Evolutionary conservation across 495 filamentous ascomycete genomes (phyloP), one percentile per base, ranked within the genome.

Genomic region (Immersiella caudata): DNA sequence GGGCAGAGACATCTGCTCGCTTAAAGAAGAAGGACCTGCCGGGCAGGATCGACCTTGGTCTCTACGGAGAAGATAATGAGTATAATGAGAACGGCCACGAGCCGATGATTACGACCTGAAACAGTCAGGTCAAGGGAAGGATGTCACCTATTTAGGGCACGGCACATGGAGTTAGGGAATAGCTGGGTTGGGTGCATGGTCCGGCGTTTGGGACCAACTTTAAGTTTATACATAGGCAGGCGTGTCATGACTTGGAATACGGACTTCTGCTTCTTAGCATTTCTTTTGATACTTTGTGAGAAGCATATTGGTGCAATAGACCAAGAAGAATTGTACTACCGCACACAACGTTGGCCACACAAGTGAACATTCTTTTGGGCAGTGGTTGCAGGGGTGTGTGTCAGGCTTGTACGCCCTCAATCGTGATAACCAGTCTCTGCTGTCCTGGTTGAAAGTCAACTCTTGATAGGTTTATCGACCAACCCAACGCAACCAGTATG

Each of bases 1-100:
- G 93, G 91, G 88, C 92, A 7, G 93, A 99, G 80, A 81, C 87
- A 16, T 89, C 89, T 68, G 91, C 91, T 16, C 80, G 91, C 49
- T 85, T 90, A 29, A 81, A 85, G 40, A 93, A 90, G 72, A 90
- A 87, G 71, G 87, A 93, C 68, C 76, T 97, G 9, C 95, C 93
- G 1, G 82, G 88, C 21, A 80, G 79, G 46, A 80, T 97, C 60
- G 88, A 90, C 27, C 79, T 97, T 50, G 92, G 92, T 9, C 83
- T 97, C 2, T 78, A 81, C 50, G 71, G 72, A 22, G 78, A 77
- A 51, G 72, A 67, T 73, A 73, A 69, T 29, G 75, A 79, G 65
- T 75, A 75, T 56, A 18, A 69, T 54, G 75, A 81, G 33, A 81
- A 81, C 62, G 84, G 86, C 56, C 75, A 85, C 63, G 88, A 90